Evolutionary conservation across 805 yeast species (phyloP).

Genomic region (Kodamaea hsintzibuensis): DNA sequence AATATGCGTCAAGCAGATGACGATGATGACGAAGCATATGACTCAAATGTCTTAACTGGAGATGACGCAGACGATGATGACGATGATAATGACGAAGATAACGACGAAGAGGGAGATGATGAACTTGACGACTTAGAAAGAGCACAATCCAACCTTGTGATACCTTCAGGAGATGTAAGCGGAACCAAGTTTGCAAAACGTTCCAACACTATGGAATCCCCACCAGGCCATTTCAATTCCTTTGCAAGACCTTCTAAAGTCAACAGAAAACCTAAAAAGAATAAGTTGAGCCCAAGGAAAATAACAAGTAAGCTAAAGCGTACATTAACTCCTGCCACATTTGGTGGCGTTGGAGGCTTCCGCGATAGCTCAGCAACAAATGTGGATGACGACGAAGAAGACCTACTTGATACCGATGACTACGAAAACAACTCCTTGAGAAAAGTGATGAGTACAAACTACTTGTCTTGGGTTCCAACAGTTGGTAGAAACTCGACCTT

Average conservation of each 20-base stretch:
- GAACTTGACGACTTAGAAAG: conserved; percentile 16
- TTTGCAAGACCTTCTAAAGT: conserved; percentile 45
- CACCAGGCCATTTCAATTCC: conserved; percentile 13
- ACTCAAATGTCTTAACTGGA: neutral
- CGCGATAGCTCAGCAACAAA: conserved; percentile 12
- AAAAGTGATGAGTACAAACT: conserved; percentile 53
- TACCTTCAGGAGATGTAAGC: conserved; percentile 36
- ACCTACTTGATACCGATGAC: conserved; percentile 11
- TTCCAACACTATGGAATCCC: conserved; percentile 50
- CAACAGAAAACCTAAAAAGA: conserved; percentile 33
- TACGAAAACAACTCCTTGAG: conserved; percentile 15
- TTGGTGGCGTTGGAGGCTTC: conserved; percentile 13
- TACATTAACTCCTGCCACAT: conserved; percentile 12
- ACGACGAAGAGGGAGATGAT: conserved; percentile 13
- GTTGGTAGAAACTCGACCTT: conserved; percentile 93
- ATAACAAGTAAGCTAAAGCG: conserved; percentile 10
- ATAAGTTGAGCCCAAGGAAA: conserved; percentile 1
- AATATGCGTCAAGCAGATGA: conserved; percentile 16
- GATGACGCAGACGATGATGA: conserved; percentile 15
- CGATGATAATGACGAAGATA: conserved; percentile 14
- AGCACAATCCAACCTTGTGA: conserved; percentile 35
- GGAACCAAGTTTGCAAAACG: conserved; percentile 41
- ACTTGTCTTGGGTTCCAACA: conserved; percentile 87
- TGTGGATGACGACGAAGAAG: conserved; percentile 17
- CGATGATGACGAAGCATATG: conserved; percentile 6